These are phyloP conservation scores for Solanum hybrid DNA, from an alignment of 305 asterid genomes.

Conservation along the genomic window DNA sequence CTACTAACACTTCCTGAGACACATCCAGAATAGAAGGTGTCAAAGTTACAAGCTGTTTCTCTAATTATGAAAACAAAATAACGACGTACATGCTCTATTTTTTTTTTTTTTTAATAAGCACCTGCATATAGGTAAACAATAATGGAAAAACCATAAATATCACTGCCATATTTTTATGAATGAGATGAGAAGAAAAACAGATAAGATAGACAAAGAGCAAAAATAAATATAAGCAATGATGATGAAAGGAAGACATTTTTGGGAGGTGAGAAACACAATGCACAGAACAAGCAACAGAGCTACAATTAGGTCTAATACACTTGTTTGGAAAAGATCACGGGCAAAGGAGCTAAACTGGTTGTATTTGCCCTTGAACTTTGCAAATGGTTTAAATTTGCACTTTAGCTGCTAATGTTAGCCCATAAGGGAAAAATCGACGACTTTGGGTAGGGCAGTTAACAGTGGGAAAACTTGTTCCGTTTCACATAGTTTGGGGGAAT, in stretches of 20 bases:
- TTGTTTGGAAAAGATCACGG: neutral
- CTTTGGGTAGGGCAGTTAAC: neutral
- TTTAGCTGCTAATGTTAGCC: no score
- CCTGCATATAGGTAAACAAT: neutral
- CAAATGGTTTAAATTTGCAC: no score
- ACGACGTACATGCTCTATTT: neutral
- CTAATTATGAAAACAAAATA: neutral
- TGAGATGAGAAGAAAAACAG: neutral
- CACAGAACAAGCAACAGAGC: neutral
- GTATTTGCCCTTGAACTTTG: neutral
- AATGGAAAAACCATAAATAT: neutral
- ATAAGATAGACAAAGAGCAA: neutral
- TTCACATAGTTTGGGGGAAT: neutral
- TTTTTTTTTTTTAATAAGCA: neutral
- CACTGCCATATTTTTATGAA: neutral
- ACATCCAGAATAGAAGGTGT: neutral
- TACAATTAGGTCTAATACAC: neutral
- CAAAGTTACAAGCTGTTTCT: neutral
- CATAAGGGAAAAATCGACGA: neutral
- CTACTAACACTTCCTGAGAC: conserved; percentile 63
- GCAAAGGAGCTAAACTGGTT: neutral
- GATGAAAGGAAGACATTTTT: neutral
- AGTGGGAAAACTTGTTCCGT: neutral
- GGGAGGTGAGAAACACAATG: neutral
- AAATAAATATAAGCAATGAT: neutral